These are phyloP conservation scores for Gnaphalium uliginosum DNA, from an alignment of 129 eudicot species.

Conservation along the genomic window DNA sequence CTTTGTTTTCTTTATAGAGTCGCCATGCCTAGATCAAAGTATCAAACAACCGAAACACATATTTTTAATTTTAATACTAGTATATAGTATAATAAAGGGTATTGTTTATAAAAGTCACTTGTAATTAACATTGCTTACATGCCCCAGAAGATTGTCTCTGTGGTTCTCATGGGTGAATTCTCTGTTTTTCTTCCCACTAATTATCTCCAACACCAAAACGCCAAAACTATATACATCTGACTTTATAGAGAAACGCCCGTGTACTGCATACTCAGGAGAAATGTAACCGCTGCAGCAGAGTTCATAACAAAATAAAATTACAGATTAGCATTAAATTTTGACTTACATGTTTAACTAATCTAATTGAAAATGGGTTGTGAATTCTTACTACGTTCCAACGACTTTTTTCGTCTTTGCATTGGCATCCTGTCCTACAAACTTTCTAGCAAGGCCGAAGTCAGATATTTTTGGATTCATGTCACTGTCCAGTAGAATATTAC, in stretches of 20 bases:
- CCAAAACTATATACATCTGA: slow-evolving; percentile 42
- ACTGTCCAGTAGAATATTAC: slow-evolving; percentile 38
- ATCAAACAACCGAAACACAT: background rate
- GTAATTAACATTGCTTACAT: too few relatives aligned
- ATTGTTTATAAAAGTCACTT: too few relatives aligned
- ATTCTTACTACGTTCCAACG: slow-evolving; percentile 49
- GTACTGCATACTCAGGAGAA: slow-evolving; percentile 36
- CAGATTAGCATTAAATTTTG: background rate
- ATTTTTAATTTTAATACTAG: background rate
- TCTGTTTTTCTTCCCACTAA: slow-evolving; percentile 36
- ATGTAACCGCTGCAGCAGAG: slow-evolving; percentile 30
- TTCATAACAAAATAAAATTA: background rate
- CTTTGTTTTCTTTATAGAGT: slow-evolving; percentile 18
- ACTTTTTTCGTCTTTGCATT: slow-evolving; percentile 28
- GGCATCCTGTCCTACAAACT: slow-evolving; percentile 26
- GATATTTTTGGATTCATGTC: slow-evolving; percentile 54
- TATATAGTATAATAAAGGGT: background rate
- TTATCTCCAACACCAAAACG: slow-evolving; percentile 37
- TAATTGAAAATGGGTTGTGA: background rate
- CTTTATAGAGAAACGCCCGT: slow-evolving; percentile 31
- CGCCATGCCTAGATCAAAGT: slow-evolving; percentile 39
- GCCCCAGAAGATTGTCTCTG: slow-evolving; percentile 49
- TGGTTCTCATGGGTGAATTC: slow-evolving; percentile 27
- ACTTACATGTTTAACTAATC: slow-evolving; percentile 33
- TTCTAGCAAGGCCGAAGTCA: slow-evolving; percentile 53